phyloP scores from a whole-genome alignment of 2,329 filamentous ascomycete species.

The Alternaria infectoria region DNA sequence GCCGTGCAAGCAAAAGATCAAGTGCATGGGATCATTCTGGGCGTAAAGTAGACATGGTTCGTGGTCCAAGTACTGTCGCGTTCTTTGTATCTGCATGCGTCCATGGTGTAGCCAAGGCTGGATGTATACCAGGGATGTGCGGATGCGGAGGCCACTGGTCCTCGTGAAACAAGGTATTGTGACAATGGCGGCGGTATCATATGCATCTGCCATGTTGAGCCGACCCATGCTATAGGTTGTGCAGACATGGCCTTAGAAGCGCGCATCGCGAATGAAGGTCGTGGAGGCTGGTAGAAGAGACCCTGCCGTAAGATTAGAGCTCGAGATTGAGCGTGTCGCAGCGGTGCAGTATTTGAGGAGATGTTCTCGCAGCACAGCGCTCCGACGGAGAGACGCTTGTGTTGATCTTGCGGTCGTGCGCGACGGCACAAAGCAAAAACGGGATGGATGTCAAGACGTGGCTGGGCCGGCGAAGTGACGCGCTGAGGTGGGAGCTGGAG shows the following conservation, averaged over 20 bases:
- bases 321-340: not conserved
- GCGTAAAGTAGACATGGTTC: not conserved
- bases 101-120: not conserved
- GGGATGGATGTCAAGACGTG: not conserved
- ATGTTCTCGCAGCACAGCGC: not conserved
- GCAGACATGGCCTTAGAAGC: not conserved
- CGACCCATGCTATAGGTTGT: not conserved
- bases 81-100: not conserved
- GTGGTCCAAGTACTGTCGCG: not conserved
- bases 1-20: not conserved
- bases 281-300: not conserved
- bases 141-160: not conserved
- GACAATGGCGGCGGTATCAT: not conserved
- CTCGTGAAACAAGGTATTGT: not conserved
- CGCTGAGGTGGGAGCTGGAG: not conserved
- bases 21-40: not conserved
- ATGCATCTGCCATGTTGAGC: not conserved
- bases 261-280: not conserved
- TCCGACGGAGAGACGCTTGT: not conserved
- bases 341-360: not conserved
- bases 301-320: not conserved
- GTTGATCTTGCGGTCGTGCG: not conserved
- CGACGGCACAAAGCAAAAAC: not conserved
- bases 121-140: not conserved
- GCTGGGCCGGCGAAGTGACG: not conserved